Conservation (phyloP, 495 filamentous ascomycete genomes). For the Lophiotrema nucula region DNA sequence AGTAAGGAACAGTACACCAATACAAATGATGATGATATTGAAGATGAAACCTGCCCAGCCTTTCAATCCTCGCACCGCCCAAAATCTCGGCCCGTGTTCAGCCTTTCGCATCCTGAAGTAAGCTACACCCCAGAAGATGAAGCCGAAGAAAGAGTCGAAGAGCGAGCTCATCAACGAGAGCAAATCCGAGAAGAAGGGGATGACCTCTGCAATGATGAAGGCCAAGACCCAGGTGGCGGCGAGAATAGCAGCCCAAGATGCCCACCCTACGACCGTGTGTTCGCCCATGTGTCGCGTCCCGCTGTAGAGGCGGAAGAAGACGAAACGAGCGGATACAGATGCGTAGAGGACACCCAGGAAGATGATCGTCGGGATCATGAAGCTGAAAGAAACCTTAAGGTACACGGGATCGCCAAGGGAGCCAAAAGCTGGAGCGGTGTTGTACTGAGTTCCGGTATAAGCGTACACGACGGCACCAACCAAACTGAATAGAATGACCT, state of each 20-base stretch:
- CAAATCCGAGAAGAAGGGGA: conserved; percentile 85
- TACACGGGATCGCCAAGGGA: conserved; percentile 67
- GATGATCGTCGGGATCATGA: conserved; percentile 90
- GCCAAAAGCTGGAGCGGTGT: conserved; percentile 76
- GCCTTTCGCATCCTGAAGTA: conserved; percentile 77
- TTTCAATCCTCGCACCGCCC: conserved; percentile 56
- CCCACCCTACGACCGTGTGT: conserved; percentile 82
- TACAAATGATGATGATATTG: conserved; percentile 67
- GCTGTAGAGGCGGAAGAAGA: conserved; percentile 76
- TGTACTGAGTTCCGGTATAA: conserved; percentile 83
- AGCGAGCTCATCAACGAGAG: conserved; percentile 83
- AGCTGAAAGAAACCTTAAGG: conserved; percentile 82
- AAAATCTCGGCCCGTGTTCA: conserved; percentile 63
- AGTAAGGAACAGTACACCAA: conserved; percentile 72
- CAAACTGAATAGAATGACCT: conserved; percentile 76
- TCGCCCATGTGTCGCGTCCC: conserved; percentile 72
- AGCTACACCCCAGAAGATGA: conserved; percentile 90
- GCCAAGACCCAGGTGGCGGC: conserved; percentile 70
- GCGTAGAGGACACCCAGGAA: conserved; percentile 87
- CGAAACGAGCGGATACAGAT: conserved; percentile 79
- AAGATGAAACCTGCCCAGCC: conserved; percentile 61
- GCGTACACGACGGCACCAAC: conserved; percentile 75
- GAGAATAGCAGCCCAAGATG: conserved; percentile 70
- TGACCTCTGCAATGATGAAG: conserved; percentile 84
- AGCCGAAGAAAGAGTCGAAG: conserved; percentile 90